Evolutionary conservation across 2,329 filamentous ascomycete genomes (phyloP), one percentile per base, ranked within the genome.

Genomic region (Nothophaeocryptopus gaeumannii): DNA sequence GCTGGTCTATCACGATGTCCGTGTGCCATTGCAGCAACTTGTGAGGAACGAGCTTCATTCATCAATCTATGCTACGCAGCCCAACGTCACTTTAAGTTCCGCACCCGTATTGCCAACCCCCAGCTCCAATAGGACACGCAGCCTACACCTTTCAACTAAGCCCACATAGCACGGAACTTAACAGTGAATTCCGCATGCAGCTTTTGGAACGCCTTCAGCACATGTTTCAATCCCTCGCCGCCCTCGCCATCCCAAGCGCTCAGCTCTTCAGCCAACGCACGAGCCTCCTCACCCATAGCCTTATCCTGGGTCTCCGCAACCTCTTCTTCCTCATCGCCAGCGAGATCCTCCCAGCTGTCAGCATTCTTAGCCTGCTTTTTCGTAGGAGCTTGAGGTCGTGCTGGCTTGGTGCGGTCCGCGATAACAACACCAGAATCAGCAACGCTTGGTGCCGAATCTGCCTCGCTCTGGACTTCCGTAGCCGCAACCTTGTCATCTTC

Each of bases 91-190:
- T 26, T 26, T 26, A 3, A 26, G 20, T 26, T 7, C 20, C 20
- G 20, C 3, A 7, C 20, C 20, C 20, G 7, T 7, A 26, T 26
- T 26, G 7, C 20, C 20, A 26, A 26, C 4, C 20, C 20, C 7
- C 7, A 3, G 7, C 7, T 26, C 20, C 20, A 3, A 26, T 26
- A 26, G 7, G 20, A 26, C 3, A 7, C 20, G 4, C 20, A 7
- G 3, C 20, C 20, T 26, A 7, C 20, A 7, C 20, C 3, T 38
- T 11, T 8, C 16, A 39, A 32, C 15, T 67, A 84, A 64, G 81
- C 78, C 79, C 80, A 83, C 61, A 79, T 77, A 59, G 77, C 77
- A 62, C 64, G 74, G 67, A 87, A 86, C 70, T 84, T 87, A 38
- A 74, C 72, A 55, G 84, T 78, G 64, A 86, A 87, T 49, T 81